These are phyloP conservation scores for Zarea fungicola DNA, from an alignment of 2,329 filamentous ascomycete genomes.

Conservation along the genomic window DNA sequence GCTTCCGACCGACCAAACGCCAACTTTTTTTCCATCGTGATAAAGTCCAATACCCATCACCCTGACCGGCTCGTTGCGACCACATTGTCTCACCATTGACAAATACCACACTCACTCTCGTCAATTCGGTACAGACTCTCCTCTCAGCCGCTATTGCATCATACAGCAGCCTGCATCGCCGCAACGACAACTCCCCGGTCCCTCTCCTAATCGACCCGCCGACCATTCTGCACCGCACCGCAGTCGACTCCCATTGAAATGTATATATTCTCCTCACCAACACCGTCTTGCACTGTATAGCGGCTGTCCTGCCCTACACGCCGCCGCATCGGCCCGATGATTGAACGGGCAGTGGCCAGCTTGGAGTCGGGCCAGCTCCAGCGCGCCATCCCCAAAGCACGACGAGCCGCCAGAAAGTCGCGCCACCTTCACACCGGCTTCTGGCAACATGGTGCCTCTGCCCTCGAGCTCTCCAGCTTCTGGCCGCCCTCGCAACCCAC, in stretches of 20 bases:
- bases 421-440: conserved; percentile 45
- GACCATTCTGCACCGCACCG: not conserved
- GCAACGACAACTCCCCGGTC: not conserved
- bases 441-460: conserved; percentile 50
- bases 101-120: no score
- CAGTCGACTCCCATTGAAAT: not conserved
- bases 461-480: conserved; percentile 41
- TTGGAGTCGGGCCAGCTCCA: conserved; percentile 53
- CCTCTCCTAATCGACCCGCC: not conserved
- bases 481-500: conserved; percentile 28
- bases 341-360: conserved; percentile 52
- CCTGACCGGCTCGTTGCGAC: not conserved
- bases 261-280: not conserved
- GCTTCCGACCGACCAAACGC: conserved; percentile 6
- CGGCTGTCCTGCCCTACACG: not conserved
- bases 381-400: conserved; percentile 40
- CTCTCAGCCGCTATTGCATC: no score
- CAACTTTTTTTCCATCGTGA: conserved; percentile 11
- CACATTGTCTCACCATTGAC: not conserved
- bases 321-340: conserved; percentile 36
- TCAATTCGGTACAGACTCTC: no score
- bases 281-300: not conserved
- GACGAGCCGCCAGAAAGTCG: conserved; percentile 32
- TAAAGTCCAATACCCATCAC: not conserved
- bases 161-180: no score